phyloP scores from a whole-genome alignment of 495 filamentous ascomycete species.

The Podospora australis region DNA sequence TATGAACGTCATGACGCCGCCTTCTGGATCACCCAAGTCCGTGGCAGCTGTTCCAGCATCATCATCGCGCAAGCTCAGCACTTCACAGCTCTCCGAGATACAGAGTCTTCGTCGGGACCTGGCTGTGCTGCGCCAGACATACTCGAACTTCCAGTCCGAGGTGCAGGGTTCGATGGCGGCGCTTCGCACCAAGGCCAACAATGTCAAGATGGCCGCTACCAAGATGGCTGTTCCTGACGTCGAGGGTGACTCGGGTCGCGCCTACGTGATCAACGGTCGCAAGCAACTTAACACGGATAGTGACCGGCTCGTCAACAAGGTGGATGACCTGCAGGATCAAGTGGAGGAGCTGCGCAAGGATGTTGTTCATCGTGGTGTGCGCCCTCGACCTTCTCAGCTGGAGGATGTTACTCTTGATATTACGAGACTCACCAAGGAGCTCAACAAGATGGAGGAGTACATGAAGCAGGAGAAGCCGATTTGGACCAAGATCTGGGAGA shows the following conservation, averaged over 20 bases:
- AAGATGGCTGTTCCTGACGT: conserved; percentile 58
- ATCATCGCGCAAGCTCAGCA: conserved; percentile 30
- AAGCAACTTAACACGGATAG: conserved; percentile 77
- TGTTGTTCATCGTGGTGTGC: conserved; percentile 86
- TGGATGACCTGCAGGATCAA: conserved; percentile 92
- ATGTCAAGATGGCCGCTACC: conserved; percentile 68
- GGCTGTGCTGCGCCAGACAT: conserved; percentile 88
- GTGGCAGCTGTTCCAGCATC: conserved; percentile 7
- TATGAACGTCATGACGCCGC: conserved; percentile 29
- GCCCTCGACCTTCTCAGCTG: conserved; percentile 85
- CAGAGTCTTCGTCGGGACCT: conserved; percentile 83
- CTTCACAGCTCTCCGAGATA: conserved; percentile 62
- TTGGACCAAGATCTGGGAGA: conserved; percentile 98
- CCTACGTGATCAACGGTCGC: conserved; percentile 79
- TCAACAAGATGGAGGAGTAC: conserved; percentile 94
- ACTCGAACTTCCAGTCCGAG: conserved; percentile 81
- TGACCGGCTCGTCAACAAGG: conserved; percentile 78
- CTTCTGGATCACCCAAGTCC: conserved; percentile 28
- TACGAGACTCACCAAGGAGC: conserved; percentile 67
- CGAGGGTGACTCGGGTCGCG: conserved; percentile 65
- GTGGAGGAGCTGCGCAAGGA: conserved; percentile 97
- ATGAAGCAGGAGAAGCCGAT: conserved; percentile 85
- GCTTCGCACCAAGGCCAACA: conserved; percentile 70
- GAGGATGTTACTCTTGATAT: conserved; percentile 85
- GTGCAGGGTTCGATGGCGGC: conserved; percentile 79